Evolutionary conservation across 441 rosid genomes (phyloP).

Genomic region (Arabidopsis hybrid): DNA sequence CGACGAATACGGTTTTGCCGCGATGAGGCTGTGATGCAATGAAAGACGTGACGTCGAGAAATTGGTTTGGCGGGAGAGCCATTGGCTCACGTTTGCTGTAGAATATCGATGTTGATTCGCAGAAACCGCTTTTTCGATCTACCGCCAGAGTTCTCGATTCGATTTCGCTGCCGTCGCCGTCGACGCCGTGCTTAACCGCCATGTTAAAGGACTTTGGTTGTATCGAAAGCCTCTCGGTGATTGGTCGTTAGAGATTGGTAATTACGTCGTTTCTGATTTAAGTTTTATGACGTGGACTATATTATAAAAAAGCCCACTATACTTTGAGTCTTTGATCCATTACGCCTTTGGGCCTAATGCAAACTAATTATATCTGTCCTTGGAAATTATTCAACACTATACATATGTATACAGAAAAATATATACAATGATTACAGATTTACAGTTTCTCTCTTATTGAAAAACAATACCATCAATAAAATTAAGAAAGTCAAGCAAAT

Average conservation of each 20-base stretch:
- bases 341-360: too few relatives aligned
- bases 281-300: neutral
- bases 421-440: too few relatives aligned
- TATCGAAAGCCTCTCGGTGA: slow-evolving; percentile 34
- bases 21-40: slow-evolving; percentile 77
- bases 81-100: slow-evolving; percentile 70
- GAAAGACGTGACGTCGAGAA: slow-evolving; percentile 77
- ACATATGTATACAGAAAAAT: too few relatives aligned
- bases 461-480: neutral
- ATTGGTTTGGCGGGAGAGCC: slow-evolving; percentile 58
- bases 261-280: too few relatives aligned
- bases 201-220: slow-evolving; percentile 25
- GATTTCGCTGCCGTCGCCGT: slow-evolving; percentile 6
- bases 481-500: neutral
- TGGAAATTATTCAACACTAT: too few relatives aligned
- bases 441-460: neutral
- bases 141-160: neutral
- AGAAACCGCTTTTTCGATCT: slow-evolving; percentile 64
- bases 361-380: too few relatives aligned
- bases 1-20: slow-evolving; percentile 77
- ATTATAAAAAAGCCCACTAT: neutral
- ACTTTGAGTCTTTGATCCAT: neutral
- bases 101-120: slow-evolving; percentile 57
- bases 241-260: neutral
- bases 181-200: slow-evolving; percentile 8